These are phyloP conservation scores for Camellia oleifera DNA, from an alignment of 179 eudicot species.

Conservation along the genomic window DNA sequence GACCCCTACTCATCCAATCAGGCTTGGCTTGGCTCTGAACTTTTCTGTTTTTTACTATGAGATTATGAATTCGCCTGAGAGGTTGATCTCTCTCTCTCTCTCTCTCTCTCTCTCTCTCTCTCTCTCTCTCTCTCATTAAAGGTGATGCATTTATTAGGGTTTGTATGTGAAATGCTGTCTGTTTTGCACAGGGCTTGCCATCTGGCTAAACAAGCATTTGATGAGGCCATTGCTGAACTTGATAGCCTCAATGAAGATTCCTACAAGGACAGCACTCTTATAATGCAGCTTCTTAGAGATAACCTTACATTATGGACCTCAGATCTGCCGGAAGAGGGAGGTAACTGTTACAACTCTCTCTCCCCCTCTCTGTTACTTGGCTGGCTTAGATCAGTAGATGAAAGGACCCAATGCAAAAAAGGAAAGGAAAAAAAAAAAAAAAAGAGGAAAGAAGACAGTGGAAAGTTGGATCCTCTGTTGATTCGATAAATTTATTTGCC, in stretches of 20 bases:
- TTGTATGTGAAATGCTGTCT: conserved; percentile 1
- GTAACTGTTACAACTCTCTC: conserved; percentile 5
- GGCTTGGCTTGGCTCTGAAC: conserved; percentile 36
- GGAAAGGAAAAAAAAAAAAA: too few relatives aligned
- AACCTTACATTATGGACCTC: conserved; percentile 32
- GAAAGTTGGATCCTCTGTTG: neutral
- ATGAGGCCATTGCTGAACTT: conserved; percentile 31
- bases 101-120: conserved; percentile 17
- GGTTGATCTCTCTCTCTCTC: conserved; percentile 18
- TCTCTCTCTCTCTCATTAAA: conserved; percentile 1
- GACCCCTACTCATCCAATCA: conserved; percentile 38
- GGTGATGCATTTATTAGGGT: neutral
- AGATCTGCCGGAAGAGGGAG: conserved; percentile 31
- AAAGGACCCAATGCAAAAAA: too few relatives aligned
- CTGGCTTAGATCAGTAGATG: neutral
- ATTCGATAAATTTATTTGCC: neutral
- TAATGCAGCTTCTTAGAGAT: conserved; percentile 30
- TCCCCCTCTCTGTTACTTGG: neutral
- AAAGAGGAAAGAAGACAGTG: too few relatives aligned
- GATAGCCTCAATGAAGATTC: conserved; percentile 32
- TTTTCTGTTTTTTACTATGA: conserved; percentile 36
- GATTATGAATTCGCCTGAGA: conserved; percentile 25
- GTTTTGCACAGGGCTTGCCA: conserved; percentile 25
- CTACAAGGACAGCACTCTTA: conserved; percentile 33
- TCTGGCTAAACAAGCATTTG: conserved; percentile 30